phyloP scores from a whole-genome alignment of 345 rosid genomes.

The Moricandia moricandioides region DNA sequence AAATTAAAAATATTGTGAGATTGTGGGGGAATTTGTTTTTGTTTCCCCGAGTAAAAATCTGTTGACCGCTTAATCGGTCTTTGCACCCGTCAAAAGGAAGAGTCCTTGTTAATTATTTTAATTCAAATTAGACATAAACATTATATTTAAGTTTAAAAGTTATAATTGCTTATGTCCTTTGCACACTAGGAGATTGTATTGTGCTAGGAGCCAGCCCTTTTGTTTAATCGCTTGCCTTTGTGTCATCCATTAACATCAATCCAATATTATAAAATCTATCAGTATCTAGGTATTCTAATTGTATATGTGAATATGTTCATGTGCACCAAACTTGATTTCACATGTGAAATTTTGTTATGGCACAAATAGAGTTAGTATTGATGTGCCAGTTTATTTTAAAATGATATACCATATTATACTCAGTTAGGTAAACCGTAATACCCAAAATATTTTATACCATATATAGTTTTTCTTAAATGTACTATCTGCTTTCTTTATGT shows the following conservation, averaged over 20 bases:
- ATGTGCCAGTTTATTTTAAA: not conserved
- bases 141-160: conserved; percentile 16
- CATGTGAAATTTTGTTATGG: conserved; percentile 14
- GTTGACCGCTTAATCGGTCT: conserved; percentile 59
- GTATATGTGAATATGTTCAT: conserved; percentile 3
- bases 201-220: conserved; percentile 38
- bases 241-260: conserved; percentile 37
- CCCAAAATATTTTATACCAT: not conserved
- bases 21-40: conserved; percentile 46
- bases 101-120: conserved; percentile 2
- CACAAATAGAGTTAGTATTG: not conserved
- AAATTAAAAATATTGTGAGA: conserved; percentile 1
- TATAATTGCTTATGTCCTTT: conserved; percentile 32
- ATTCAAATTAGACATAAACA: conserved; percentile 3
- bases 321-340: conserved; percentile 19
- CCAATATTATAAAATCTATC: conserved; percentile 5
- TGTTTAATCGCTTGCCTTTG: conserved; percentile 38
- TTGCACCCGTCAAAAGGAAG: conserved; percentile 70
- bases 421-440: not conserved
- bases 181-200: conserved; percentile 39
- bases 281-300: not conserved
- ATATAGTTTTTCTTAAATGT: not conserved
- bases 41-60: conserved; percentile 77
- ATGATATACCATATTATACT: not conserved
- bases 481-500: not conserved